Evolutionary conservation across 257 asterid species (phyloP).

Genomic region (Nicotiana sylvestris): DNA sequence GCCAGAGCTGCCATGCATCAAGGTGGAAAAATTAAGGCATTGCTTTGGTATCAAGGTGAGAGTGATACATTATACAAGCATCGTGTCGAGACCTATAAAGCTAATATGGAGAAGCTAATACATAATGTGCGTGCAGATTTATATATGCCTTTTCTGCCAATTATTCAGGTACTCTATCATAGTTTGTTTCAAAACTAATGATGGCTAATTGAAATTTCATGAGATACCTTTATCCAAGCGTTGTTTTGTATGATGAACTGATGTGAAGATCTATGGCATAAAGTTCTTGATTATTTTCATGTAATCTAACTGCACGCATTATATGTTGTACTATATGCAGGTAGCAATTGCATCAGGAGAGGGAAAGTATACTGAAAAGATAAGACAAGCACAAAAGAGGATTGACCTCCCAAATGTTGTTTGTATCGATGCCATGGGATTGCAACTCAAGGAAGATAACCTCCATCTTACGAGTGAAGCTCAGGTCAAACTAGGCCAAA

Average conservation of each 20-base stretch:
- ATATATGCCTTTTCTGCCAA: slow-evolving; percentile 50
- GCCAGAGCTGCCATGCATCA: slow-evolving; percentile 39
- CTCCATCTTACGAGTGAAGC: slow-evolving; percentile 69
- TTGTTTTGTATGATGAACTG: too few relatives aligned
- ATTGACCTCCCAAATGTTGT: slow-evolving; percentile 57
- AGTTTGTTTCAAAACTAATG: not conserved
- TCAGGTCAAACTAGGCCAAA: slow-evolving; percentile 53
- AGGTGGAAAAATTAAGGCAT: slow-evolving; percentile 54
- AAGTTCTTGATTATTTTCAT: not conserved
- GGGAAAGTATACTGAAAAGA: slow-evolving; percentile 32
- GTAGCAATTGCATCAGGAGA: slow-evolving; percentile 74
- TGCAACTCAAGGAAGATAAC: slow-evolving; percentile 59
- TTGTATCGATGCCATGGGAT: slow-evolving; percentile 63
- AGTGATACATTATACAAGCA: slow-evolving; percentile 62
- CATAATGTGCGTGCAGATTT: slow-evolving; percentile 56
- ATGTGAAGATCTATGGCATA: not conserved
- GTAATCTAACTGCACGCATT: not conserved
- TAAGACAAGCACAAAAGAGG: slow-evolving; percentile 55
- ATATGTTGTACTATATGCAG: slow-evolving; percentile 18
- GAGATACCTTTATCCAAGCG: too few relatives aligned
- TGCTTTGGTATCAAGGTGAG: slow-evolving; percentile 97
- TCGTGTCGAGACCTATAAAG: slow-evolving; percentile 49
- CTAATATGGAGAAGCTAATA: slow-evolving; percentile 51
- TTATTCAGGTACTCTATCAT: slow-evolving; percentile 51
- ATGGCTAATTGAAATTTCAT: not conserved